Base-by-base conservation (phyloP, 2,329 filamentous ascomycete genomes). In the Cladosporium phlei region DNA sequence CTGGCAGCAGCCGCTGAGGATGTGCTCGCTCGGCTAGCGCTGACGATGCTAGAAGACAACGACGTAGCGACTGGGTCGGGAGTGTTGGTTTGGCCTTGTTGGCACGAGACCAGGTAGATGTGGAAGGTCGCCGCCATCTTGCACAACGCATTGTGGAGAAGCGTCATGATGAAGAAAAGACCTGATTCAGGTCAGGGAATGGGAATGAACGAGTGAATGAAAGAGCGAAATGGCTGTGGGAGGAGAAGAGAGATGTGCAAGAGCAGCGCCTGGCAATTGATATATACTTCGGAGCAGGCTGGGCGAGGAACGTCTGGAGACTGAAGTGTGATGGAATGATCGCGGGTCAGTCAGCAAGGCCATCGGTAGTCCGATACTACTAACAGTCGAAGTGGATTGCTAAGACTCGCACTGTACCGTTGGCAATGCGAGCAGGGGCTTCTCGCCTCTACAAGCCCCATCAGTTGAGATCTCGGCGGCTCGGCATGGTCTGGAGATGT, bases 341-440 rank as follows among this genome's bases (percentile, higher is more conserved):
- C 8, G 2, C 24, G 21, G 32, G 32, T 27, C 28, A 30, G 16
- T 40, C 10, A 30, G 24, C 5, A 19, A 12, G 30, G 24, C 6
- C 8, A 14, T 37, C 42, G 24, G 24, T 25, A 24, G 22, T 17
- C 22, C 42, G 32, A 28, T 9, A 11, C 35, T 22, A 16, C 22
- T 22, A 38, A 22, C 35, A 21, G 35, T 38, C 32, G 16, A 37
- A 37, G 32, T 32, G 32, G 16, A 45, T 22, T 35, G 42, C 42
- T 45, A 37, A 45, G 42, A 45, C 32, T 22, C 42, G 32, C 22
- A 24, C 42, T 24, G 30, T 45, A 35, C 42, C 42, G 37, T 45
- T 45, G 42, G 42, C 42, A 45, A n/a, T n/a, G n/a, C 16, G 42
- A 21, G 30, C 42, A 37, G 19, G 42, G 40, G 39, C 29, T 22